Conservation (phyloP, 306 rosid species). For the Cucurbita argyrosperma region DNA sequence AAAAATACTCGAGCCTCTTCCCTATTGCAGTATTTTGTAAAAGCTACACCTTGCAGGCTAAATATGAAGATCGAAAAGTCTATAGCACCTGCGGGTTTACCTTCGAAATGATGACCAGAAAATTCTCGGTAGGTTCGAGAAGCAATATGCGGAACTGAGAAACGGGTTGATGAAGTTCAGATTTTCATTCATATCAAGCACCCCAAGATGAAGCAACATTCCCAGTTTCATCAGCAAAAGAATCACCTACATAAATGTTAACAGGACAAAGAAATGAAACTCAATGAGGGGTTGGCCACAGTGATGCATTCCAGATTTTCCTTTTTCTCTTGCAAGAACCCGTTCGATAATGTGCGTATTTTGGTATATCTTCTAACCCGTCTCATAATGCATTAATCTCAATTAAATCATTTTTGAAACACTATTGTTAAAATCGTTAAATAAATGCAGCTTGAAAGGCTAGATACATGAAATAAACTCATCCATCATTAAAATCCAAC, state of each 20-base stretch:
- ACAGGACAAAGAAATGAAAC: neutral
- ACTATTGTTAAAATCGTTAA: neutral
- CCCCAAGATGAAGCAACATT: constrained; percentile 34
- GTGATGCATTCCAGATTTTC: neutral
- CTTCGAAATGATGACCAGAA: constrained; percentile 14
- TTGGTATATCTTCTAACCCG: neutral
- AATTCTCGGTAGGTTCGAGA: constrained; percentile 37
- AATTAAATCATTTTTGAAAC: neutral
- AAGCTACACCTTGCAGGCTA: constrained; percentile 30
- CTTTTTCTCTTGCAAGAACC: neutral
- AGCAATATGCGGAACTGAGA: constrained; percentile 22
- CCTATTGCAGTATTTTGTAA: constrained; percentile 21
- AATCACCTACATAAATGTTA: neutral
- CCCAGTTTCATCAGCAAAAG: constrained; percentile 10
- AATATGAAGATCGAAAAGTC: constrained; percentile 33
- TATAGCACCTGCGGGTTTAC: constrained; percentile 16
- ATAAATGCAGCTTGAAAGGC: neutral
- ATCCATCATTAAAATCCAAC: neutral
- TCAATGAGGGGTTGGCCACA: neutral
- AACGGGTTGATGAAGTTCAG: constrained; percentile 24
- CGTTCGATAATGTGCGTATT: neutral
- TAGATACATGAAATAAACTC: neutral
- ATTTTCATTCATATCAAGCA: constrained; percentile 31
- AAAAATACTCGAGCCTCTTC: constrained; percentile 18
- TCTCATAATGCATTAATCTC: no score